Conservation (phyloP, 371 early-diverging fungal species). For the Mucor indicus region DNA sequence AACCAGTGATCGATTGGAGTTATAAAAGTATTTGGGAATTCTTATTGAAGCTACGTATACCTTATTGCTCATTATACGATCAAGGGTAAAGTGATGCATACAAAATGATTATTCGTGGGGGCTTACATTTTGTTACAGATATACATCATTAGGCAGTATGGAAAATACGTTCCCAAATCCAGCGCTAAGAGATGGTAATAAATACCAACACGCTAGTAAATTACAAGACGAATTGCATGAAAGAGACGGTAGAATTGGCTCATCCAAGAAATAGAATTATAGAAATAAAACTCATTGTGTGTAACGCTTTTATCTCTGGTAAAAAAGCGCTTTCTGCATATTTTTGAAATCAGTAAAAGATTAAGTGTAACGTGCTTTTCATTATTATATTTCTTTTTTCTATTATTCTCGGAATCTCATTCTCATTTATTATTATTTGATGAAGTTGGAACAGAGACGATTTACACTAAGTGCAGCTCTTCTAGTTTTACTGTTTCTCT, state of each 20-base stretch:
- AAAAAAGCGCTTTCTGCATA: too few relatives aligned
- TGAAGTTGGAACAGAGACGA: too few relatives aligned
- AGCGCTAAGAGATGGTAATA: slow-evolving; percentile 26
- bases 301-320: too few relatives aligned
- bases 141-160: slow-evolving; percentile 92
- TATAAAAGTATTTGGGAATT: slow-evolving; percentile 88
- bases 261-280: slow-evolving; percentile 28
- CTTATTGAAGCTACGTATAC: slow-evolving; percentile 64
- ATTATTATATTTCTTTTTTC: too few relatives aligned
- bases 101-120: slow-evolving; percentile 1
- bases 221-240: slow-evolving; percentile 68
- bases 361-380: too few relatives aligned
- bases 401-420: too few relatives aligned
- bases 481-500: too few relatives aligned
- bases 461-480: too few relatives aligned
- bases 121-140: too few relatives aligned
- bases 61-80: slow-evolving; percentile 91
- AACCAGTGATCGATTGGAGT: slow-evolving; percentile 91
- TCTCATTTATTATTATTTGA: too few relatives aligned
- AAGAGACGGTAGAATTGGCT: slow-evolving; percentile 67
- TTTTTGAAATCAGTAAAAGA: too few relatives aligned
- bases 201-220: slow-evolving; percentile 71
- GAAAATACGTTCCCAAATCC: slow-evolving; percentile 89
- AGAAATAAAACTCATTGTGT: too few relatives aligned
- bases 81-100: slow-evolving; percentile 58